Conservation (phyloP, 257 asterid genomes). For the Nyctanthes arbortristis region DNA sequence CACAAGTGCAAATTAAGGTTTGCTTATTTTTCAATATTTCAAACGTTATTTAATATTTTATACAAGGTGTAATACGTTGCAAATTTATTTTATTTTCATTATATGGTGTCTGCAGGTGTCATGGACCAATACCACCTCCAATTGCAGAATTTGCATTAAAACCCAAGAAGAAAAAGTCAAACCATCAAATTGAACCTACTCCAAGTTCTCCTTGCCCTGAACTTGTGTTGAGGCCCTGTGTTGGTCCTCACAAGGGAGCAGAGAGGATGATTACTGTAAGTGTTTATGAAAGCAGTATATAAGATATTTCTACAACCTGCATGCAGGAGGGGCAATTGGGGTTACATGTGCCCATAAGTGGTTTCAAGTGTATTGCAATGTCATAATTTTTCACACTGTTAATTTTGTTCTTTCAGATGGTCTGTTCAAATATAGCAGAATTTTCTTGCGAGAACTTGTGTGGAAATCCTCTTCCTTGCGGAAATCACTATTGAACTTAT, state of each 20-base stretch:
- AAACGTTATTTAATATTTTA: conserved; percentile 11
- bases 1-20: conserved; percentile 88
- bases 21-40: conserved; percentile 8
- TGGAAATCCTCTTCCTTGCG: conserved; percentile 86
- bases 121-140: conserved; percentile 89
- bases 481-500: conserved; percentile 88
- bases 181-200: conserved; percentile 45
- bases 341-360: too few species aligned
- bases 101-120: conserved; percentile 61
- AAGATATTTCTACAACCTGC: conserved; percentile 7
- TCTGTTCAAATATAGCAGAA: conserved; percentile 70
- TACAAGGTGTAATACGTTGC: conserved; percentile 20
- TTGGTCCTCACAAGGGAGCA: conserved; percentile 83
- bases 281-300: conserved; percentile 20
- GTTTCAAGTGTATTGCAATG: background rate
- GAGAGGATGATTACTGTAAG: conserved; percentile 66
- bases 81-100: conserved; percentile 15
- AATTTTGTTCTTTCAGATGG: conserved; percentile 56
- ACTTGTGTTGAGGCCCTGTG: conserved; percentile 75
- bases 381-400: conserved; percentile 15
- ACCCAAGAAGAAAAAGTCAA: conserved; percentile 77
- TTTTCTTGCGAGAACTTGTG: conserved; percentile 88
- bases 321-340: background rate
- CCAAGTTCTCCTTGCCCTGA: conserved; percentile 92
- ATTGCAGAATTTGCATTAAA: conserved; percentile 78